Conservation (phyloP, 208 protist species). For the Crithidia brevicula region DNA sequence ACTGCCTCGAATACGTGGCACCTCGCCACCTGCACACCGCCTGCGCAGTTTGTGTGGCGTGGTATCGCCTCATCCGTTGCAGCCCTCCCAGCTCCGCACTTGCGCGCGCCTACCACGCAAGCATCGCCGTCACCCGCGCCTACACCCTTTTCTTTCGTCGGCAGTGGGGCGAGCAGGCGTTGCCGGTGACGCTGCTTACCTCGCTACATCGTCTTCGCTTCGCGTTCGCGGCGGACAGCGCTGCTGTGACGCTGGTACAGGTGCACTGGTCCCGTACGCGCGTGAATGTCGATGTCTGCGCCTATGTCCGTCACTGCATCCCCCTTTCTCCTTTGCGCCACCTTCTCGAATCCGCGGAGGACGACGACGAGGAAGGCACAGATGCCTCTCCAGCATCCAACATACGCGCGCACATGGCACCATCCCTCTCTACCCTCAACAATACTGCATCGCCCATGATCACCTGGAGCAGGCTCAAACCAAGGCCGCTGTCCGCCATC, state of each 20-base stretch:
- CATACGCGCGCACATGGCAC: too few relatives aligned
- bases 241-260: constrained; percentile 12
- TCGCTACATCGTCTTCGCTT: constrained; percentile 35
- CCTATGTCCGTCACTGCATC: background rate
- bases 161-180: constrained; percentile 42
- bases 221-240: background rate
- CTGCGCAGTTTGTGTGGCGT: constrained; percentile 34
- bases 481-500: background rate
- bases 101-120: constrained; percentile 18
- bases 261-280: constrained; percentile 6
- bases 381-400: too few relatives aligned
- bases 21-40: constrained; percentile 38
- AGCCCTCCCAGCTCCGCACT: constrained; percentile 5
- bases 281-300: background rate
- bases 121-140: constrained; percentile 32
- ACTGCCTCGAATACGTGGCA: constrained; percentile 37
- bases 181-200: constrained; percentile 41
- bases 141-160: constrained; percentile 50
- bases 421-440: too few relatives aligned
- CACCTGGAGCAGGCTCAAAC: background rate
- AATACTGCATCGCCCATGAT: too few relatives aligned
- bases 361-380: background rate
- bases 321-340: background rate
- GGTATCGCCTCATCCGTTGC: constrained; percentile 24
- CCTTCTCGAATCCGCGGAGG: background rate